A percentile compares a stretch with the other conserved stretches of the same genome.
Evolutionary conservation across 2,329 filamentous ascomycete species (phyloP).

Genomic region (Pseudogymnoascus sp.): DNA sequence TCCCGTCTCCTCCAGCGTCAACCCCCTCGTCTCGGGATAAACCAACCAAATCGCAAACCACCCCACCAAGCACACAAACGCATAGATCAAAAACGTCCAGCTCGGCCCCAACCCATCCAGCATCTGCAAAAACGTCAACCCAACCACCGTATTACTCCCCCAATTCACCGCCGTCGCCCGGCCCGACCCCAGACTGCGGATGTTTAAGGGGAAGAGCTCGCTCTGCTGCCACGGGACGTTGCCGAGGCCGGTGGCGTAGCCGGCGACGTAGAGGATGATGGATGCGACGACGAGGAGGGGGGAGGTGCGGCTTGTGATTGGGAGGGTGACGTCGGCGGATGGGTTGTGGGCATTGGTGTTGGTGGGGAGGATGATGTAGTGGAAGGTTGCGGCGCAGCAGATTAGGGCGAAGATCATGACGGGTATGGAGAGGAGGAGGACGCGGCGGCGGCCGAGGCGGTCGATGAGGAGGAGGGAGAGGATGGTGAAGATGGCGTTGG

Average conservation of each 20-base stretch:
- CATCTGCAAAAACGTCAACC: constrained; percentile 80
- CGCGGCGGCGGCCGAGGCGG: constrained; percentile 68
- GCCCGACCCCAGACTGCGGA: constrained; percentile 66
- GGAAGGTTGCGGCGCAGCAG: constrained; percentile 67
- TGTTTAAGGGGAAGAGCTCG: constrained; percentile 76
- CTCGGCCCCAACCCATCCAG: constrained; percentile 69
- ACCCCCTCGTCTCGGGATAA: constrained; percentile 80
- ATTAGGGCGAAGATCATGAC: constrained; percentile 73
- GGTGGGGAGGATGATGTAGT: constrained; percentile 42
- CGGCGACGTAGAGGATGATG: constrained; percentile 76
- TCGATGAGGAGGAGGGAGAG: constrained; percentile 72
- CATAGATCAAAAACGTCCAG: constrained; percentile 79
- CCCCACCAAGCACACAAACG: constrained; percentile 59
- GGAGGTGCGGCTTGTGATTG: constrained; percentile 29
- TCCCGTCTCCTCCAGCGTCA: constrained; percentile 75
- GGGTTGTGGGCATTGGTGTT: constrained; percentile 22
- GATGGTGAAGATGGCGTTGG: constrained; percentile 77
- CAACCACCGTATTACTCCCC: constrained; percentile 79
- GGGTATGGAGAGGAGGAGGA: constrained; percentile 76
- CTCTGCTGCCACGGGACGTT: constrained; percentile 96
- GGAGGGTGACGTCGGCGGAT: constrained; percentile 21
- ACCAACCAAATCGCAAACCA: constrained; percentile 65
- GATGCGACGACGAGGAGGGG: constrained; percentile 60
- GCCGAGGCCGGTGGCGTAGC: constrained; percentile 81
- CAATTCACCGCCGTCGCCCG: constrained; percentile 79